phyloP scores from a whole-genome alignment of 129 eudicot species.

The Ambrosia artemisiifolia region DNA sequence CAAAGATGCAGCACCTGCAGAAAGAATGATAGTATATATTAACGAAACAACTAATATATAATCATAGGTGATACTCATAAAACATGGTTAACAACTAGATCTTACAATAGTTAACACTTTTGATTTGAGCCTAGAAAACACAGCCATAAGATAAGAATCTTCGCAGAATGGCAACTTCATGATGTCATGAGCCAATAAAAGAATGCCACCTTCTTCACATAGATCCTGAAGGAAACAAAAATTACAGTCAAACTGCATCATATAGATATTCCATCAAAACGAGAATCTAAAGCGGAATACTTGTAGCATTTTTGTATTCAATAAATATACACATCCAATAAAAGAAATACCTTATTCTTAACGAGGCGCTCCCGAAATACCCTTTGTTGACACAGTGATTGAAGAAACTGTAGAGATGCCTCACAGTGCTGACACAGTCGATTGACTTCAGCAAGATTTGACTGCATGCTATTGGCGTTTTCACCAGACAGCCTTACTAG shows the following conservation, averaged over 20 bases:
- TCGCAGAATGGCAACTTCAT: slow-evolving; percentile 45
- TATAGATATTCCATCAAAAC: slow-evolving; percentile 6
- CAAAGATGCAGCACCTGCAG: slow-evolving; percentile 91
- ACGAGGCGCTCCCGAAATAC: slow-evolving; percentile 74
- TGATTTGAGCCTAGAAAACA: slow-evolving; percentile 77
- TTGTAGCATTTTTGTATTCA: neutral
- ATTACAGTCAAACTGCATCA: slow-evolving; percentile 14
- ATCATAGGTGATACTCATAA: slow-evolving; percentile 13
- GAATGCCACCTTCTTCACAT: slow-evolving; percentile 87
- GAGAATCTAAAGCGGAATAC: neutral
- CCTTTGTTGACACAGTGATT: slow-evolving; percentile 74
- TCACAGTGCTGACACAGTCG: slow-evolving; percentile 85
- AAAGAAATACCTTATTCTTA: slow-evolving; percentile 67
- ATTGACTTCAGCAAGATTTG: slow-evolving; percentile 51
- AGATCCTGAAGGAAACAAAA: slow-evolving; percentile 59
- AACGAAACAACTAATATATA: slow-evolving; percentile 3
- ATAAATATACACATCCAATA: neutral
- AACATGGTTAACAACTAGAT: slow-evolving; percentile 21
- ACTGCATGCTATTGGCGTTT: slow-evolving; percentile 14
- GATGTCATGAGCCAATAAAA: slow-evolving; percentile 65
- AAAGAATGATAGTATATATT: slow-evolving; percentile 24
- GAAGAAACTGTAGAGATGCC: slow-evolving; percentile 88
- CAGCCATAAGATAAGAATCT: slow-evolving; percentile 49
- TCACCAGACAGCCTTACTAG: slow-evolving; percentile 54
- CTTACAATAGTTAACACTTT: slow-evolving; percentile 85